These are phyloP conservation scores for Biscutella laevigata DNA, from an alignment of 441 rosid genomes.

Conservation along the genomic window DNA sequence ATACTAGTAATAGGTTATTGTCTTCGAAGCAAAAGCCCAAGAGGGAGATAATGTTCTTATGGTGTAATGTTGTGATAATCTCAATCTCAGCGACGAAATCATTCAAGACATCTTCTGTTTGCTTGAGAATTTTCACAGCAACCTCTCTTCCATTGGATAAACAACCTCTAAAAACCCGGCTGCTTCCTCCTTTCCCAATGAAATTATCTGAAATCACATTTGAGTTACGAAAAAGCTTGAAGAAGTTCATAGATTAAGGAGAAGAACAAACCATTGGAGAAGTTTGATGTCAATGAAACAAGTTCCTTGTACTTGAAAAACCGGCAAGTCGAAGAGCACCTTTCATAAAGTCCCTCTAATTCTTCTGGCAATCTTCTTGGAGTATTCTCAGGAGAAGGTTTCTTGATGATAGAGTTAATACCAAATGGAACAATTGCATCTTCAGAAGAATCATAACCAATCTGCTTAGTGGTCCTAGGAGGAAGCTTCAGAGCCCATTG, in stretches of 20 bases:
- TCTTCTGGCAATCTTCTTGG: constrained; percentile 36
- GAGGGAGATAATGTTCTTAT: constrained; percentile 50
- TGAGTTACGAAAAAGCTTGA: neutral
- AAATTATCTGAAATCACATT: constrained; percentile 41
- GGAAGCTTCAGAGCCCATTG: constrained; percentile 64
- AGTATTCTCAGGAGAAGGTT: constrained; percentile 29
- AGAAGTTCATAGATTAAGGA: neutral
- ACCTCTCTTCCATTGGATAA: constrained; percentile 48
- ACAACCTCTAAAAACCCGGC: constrained; percentile 53
- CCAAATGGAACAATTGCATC: constrained; percentile 43
- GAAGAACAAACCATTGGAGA: constrained; percentile 43
- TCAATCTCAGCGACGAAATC: constrained; percentile 58
- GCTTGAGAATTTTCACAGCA: constrained; percentile 61
- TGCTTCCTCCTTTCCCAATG: constrained; percentile 63
- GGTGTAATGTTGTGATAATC: constrained; percentile 49
- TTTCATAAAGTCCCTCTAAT: constrained; percentile 45
- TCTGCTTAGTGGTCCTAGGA: constrained; percentile 31
- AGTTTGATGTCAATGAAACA: constrained; percentile 44
- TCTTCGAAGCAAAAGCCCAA: constrained; percentile 62
- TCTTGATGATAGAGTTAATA: constrained; percentile 18
- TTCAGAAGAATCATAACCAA: constrained; percentile 23
- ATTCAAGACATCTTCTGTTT: constrained; percentile 45
- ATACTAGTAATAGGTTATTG: constrained; percentile 47
- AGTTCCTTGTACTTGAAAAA: constrained; percentile 56
- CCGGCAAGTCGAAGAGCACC: constrained; percentile 47